phyloP scores from a whole-genome alignment of 1,284 basidiomycete species.

The Rhodotorula sp. region DNA sequence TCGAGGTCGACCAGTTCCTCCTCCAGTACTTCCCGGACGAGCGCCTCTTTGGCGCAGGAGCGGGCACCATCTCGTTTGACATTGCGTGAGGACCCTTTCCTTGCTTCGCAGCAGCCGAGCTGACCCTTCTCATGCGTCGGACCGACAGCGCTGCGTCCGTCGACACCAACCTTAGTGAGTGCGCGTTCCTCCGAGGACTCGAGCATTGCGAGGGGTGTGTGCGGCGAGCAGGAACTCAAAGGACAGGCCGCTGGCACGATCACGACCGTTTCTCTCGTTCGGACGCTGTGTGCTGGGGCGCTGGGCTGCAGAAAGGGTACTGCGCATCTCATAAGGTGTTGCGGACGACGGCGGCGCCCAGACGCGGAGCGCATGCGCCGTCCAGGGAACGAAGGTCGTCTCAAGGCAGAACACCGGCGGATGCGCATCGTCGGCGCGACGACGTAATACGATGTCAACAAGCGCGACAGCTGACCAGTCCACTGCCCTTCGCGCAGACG shows the following conservation, averaged over 20 bases:
- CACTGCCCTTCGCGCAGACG: constrained; percentile 55
- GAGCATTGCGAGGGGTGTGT: neutral
- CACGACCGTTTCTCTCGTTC: too few relatives aligned
- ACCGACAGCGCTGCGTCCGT: constrained; percentile 44
- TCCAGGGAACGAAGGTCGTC: too few relatives aligned
- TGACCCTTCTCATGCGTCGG: neutral
- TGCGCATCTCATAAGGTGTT: too few relatives aligned
- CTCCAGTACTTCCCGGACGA: constrained; percentile 27
- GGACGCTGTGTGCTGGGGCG: too few relatives aligned
- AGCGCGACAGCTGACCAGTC: neutral
- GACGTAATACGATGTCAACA: neutral
- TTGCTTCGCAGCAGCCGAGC: constrained; percentile 26
- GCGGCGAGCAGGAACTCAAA: too few relatives aligned
- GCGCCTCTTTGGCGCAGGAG: neutral
- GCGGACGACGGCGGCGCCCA: too few relatives aligned
- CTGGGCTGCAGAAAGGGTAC: too few relatives aligned
- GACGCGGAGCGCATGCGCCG: too few relatives aligned
- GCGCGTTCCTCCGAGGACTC: too few relatives aligned
- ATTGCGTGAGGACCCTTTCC: constrained; percentile 2
- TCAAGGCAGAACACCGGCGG: too few relatives aligned
- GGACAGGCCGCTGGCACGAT: too few relatives aligned
- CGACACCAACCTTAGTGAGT: constrained; percentile 60
- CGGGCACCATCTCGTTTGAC: constrained; percentile 44
- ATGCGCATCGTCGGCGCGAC: too few relatives aligned
- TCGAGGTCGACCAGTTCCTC: constrained; percentile 35